Evolutionary conservation across 345 rosid genomes (phyloP), one percentile per base, ranked within the genome.

Genomic region (Balakata baccata): DNA sequence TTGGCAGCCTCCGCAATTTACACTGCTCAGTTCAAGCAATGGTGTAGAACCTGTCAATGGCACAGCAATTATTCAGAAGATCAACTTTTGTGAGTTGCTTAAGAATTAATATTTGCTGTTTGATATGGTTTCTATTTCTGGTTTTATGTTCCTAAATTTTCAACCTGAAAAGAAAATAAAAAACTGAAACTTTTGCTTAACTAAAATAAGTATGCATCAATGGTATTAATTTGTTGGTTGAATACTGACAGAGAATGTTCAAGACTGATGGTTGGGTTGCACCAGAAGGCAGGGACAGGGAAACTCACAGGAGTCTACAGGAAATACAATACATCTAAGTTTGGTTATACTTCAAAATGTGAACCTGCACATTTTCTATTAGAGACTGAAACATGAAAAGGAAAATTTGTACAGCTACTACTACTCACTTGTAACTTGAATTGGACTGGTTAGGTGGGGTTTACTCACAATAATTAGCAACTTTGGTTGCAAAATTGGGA

Each of bases 241-340:
- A 10, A 43, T 43, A 10, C 6, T 43, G 47, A 5, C 87, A 93
- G 98, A 73, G 97, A 89, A 79, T 92, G 98, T 71, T 86, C 89
- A 64, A 83, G 79, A 77, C 74, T 85, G 78, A 84, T 94, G 84
- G 96, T 84, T 54, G 83, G 86, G 46, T 81, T 85, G 52, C 98
- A 94, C 74, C 76, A 85, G 73, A 88, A 60, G 69, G 97, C 97
- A 34, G 89, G 80, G 43, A 78, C 74, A 0, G 99, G 97, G 66
- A 95, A 82, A 67, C 84, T 92, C 38, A 95, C 94, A 11, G 99
- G 96, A 51, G 99, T 89, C 20, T 76, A 90, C 81, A 88, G 97
- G 70, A 92, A 95, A 82, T 90, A 95, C 82, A 77, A 74, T 71
- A 68, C 94, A 64, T 84, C 86, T 11, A 95, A 90, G 74, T 90